phyloP scores from a whole-genome alignment of 2,329 filamentous ascomycete genomes.

The Nothophaeocryptopus gaeumannii region DNA sequence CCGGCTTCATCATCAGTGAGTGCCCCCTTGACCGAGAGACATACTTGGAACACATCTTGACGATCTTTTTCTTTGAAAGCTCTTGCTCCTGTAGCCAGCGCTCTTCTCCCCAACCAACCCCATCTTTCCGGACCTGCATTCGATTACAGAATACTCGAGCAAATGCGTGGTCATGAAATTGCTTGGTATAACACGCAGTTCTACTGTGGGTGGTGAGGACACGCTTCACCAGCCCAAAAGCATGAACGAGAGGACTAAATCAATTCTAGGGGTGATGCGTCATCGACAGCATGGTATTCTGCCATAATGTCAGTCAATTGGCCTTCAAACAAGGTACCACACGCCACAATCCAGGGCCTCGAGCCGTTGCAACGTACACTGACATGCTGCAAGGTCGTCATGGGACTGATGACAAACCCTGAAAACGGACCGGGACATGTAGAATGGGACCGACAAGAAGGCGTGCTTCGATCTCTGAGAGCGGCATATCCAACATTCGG shows the following conservation, averaged over 20 bases:
- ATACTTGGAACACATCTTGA: too few relatives aligned
- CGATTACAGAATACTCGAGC: conserved; percentile 72
- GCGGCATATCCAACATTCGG: conserved; percentile 68
- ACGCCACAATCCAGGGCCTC: too few relatives aligned
- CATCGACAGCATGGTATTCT: conserved; percentile 51
- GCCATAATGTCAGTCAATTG: conserved; percentile 63
- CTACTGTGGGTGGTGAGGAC: conserved; percentile 70
- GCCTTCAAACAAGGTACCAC: conserved; percentile 56
- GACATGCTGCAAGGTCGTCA: conserved; percentile 54
- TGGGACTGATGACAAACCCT: conserved; percentile 77
- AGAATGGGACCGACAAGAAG: conserved; percentile 54
- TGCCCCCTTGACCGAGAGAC: too few relatives aligned
- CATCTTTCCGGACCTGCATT: conserved; percentile 72
- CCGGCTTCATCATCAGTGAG: conserved; percentile 64
- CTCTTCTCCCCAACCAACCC: conserved; percentile 54
- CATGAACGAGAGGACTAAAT: too few relatives aligned
- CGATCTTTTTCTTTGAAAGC: conserved; percentile 32
- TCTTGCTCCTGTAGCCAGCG: conserved; percentile 76
- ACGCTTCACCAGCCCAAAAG: too few relatives aligned
- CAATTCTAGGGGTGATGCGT: conserved; percentile 56
- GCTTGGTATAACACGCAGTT: conserved; percentile 81
- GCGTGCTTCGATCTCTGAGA: conserved; percentile 57
- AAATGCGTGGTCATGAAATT: conserved; percentile 62
- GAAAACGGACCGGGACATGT: conserved; percentile 62
- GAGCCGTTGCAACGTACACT: too few relatives aligned